Percentiles rank a stretch among this genome's conserved stretches.
phyloP scores from a whole-genome alignment of 2,329 filamentous ascomycete species.

The Aspergillus nomiae region DNA sequence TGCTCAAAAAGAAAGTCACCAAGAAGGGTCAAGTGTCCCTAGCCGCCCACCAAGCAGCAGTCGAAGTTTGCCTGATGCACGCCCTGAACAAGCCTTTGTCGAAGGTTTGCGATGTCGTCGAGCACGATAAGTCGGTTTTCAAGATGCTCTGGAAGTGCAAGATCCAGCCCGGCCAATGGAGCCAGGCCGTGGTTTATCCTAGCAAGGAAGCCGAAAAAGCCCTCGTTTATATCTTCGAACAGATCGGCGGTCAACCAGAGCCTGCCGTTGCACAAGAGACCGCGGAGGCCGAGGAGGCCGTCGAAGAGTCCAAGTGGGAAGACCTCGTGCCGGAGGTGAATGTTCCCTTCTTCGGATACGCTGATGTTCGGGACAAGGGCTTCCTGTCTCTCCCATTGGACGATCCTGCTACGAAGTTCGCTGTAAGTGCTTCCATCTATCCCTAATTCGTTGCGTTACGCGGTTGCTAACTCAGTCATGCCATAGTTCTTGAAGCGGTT shows the following conservation, averaged over 20 bases:
- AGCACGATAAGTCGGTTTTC: conserved; percentile 33
- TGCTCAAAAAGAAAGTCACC: conserved; percentile 37
- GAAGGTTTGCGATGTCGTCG: conserved; percentile 35
- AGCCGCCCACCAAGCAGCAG: conserved; percentile 57
- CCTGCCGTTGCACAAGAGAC: conserved; percentile 11
- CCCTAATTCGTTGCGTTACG: neutral
- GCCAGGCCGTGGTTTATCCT: conserved; percentile 34
- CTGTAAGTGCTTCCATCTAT: conserved; percentile 56
- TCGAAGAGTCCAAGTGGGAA: conserved; percentile 16
- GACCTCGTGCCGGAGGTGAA: conserved; percentile 24
- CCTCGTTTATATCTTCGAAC: conserved; percentile 39
- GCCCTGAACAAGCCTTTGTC: conserved; percentile 42
- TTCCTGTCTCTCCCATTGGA: conserved; percentile 63
- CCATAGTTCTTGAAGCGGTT: conserved; percentile 76
- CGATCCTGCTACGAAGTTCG: conserved; percentile 68
- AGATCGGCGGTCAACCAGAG: conserved; percentile 30
- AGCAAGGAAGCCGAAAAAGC: conserved; percentile 31
- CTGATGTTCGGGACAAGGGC: conserved; percentile 41
- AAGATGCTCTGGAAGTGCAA: conserved; percentile 35
- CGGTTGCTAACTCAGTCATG: conserved; percentile 49
- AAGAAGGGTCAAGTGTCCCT: conserved; percentile 39
- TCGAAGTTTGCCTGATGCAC: conserved; percentile 57
- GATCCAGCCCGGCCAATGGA: conserved; percentile 31
- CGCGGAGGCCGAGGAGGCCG: conserved; percentile 8
- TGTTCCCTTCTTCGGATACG: conserved; percentile 26